Evolutionary conservation across 139 green algal species (phyloP), one percentile per base, ranked within the genome.

Genomic region (Chlamydomonas incerta): DNA sequence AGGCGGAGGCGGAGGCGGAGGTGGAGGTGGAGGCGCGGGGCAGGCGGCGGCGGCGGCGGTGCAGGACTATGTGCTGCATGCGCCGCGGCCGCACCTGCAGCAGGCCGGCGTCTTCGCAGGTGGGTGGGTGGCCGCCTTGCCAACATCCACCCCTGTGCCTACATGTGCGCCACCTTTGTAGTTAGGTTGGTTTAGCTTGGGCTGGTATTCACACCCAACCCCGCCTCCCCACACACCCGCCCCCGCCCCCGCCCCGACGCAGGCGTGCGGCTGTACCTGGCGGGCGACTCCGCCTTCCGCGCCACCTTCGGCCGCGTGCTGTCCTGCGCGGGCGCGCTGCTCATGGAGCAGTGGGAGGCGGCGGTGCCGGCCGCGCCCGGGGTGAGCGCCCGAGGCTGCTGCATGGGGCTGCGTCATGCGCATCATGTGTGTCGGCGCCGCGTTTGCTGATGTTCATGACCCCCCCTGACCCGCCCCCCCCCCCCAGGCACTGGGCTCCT

Each of bases 271-370:
- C 35, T 86, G 28, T 77, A 80, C 80, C 80, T 86, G 55, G 28
- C 21, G 24, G 80, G 80, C 26, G 80, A 71, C 15, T 4, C 68
- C 29, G 0, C 80, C 68, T 86, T 86, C 67, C 58, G 37, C 23
- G 15, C 80, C 80, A 86, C 52, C 52, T 86, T 86, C 9, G 80
- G 80, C 33, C 68, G 80, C 23, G 80, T 86, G 52, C 65, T 86
- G 68, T 37, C 80, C 15, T 17, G 50, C 34, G 80, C 68, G 28
- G 80, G 80, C 3, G 80, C 68, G 8, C 34, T 79, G 18, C 11
- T 86, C 46, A 86, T 71, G 52, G 80, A 86, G 52, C 52, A 79
- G 28, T 86, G 68, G 67, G 80, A 86, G 69, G 68, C 80, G n/a
- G 34, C 52, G 21, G 55, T 74, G 24, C 68, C 68, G 28, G 68